A percentile compares a stretch with the other conserved stretches of the same genome.
phyloP scores from a whole-genome alignment of 768 basidiomycete genomes.

The Porphyrellus cyaneotinctus region DNA sequence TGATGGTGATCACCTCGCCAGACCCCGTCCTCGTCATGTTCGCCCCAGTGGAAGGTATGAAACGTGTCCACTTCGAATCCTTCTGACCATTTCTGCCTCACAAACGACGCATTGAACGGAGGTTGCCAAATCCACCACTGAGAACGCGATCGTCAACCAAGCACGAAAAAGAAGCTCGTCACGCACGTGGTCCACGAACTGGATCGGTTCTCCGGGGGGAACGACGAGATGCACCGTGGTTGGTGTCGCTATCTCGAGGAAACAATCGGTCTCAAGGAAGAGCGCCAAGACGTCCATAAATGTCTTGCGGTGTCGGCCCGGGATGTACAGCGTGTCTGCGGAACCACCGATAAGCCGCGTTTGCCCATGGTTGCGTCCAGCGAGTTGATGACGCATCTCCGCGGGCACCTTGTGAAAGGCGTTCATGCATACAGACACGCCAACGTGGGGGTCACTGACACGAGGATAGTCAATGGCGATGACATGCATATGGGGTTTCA shows the following conservation, averaged over 20 bases:
- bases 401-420: conserved; percentile 37
- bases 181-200: conserved; percentile 46
- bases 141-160: not conserved
- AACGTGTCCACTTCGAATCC: conserved; percentile 50
- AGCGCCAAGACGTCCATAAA: conserved; percentile 41
- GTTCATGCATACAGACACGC: conserved; percentile 40
- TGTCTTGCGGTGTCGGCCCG: conserved; percentile 35
- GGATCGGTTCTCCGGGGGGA: conserved; percentile 38
- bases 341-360: conserved; percentile 46
- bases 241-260: conserved; percentile 47
- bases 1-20: conserved; percentile 36
- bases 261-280: conserved; percentile 47
- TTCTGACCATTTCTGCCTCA: conserved; percentile 42
- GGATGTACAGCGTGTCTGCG: conserved; percentile 47
- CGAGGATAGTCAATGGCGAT: not conserved
- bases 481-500: not conserved
- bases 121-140: conserved; percentile 49
- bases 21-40: conserved; percentile 29
- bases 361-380: conserved; percentile 30
- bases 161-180: not conserved
- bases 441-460: conserved; percentile 40
- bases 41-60: conserved; percentile 50
- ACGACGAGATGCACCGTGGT: conserved; percentile 42
- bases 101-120: conserved; percentile 44
- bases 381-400: conserved; percentile 36